Evolutionary conservation across 1,139 yeast genomes (phyloP).

Genomic region (Taphrina deformans): DNA sequence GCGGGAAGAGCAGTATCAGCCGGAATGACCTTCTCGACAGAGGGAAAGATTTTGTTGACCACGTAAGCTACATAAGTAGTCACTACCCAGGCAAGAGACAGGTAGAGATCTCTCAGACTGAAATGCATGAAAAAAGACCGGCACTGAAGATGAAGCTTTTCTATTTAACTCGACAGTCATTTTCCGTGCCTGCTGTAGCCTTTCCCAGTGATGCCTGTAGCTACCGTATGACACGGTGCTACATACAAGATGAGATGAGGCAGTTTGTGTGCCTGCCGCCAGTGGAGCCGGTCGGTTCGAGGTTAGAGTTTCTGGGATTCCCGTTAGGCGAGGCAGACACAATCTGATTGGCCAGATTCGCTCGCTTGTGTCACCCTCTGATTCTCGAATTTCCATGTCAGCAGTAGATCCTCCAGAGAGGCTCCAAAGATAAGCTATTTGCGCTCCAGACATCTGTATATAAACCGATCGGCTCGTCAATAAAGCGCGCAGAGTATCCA

Average conservation of each 20-base stretch:
- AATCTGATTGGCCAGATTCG: background rate
- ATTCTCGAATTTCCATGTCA: background rate
- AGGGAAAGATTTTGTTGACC: background rate
- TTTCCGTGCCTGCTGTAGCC: no score
- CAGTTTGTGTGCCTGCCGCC: no score
- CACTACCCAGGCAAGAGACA: slow-evolving; percentile 5
- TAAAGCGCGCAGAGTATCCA: no score
- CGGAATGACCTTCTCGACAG: background rate
- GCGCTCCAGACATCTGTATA: background rate
- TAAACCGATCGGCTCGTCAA: no score
- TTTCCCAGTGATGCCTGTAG: no score
- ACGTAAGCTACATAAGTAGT: background rate
- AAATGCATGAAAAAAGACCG: slow-evolving; percentile 18
- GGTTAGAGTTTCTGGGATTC: background rate
- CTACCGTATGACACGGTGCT: no score
- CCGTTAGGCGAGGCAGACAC: background rate
- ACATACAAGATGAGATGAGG: no score
- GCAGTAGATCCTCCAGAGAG: background rate
- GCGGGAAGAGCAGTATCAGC: background rate
- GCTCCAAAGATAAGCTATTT: background rate
- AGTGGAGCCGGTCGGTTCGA: background rate
- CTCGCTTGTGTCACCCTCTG: background rate
- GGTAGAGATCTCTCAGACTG: background rate
- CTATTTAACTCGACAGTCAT: no score
- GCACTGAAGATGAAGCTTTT: no score